Evolutionary conservation across 2,329 filamentous ascomycete species (phyloP), one percentile per base, ranked within the genome.

Genomic region (Eutypella sp.): DNA sequence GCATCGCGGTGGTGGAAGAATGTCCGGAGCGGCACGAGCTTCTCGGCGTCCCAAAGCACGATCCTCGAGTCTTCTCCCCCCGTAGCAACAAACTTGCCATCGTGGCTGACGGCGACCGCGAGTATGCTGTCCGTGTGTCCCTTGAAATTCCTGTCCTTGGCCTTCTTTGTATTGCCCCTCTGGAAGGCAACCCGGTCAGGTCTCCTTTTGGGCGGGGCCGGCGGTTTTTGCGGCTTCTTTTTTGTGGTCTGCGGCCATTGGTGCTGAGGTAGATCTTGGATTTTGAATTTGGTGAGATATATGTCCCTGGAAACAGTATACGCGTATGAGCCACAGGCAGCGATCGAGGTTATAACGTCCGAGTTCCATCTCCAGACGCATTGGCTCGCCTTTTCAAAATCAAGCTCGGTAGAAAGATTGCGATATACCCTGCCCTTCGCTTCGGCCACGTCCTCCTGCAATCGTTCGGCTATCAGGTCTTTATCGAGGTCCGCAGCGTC

Each of bases 1-100:
- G 89, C 80, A 60, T 95, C 93, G 49, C 93, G 82, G 69, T 99
- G 93, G 49, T 96, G 89, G n/a, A 81, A 83, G 65, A 97, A 95
- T 3, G 92, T 82, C 56, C 86, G 86, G 55, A 95, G 69, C 0
- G 89, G 87, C 43, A 80, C 85, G 41, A 99, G 75, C 1, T 84
- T 85, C 43, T 80, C 79, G 10, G 90, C 87, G 56, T 95, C 84
- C 85, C 92, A 95, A 52, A 97, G 82, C 44, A 97, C 87, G 39
- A 99, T 73, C 44, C 86, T 85, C 48, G 83, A 82, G 66, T 97
- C 92, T 52, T 82, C 79, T 41, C 92, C 92, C 41, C 92, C 93
- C 0, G 93, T 97, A 7, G 87, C 93, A 42, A 99, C 82, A 53
- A 84, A 97, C 64, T 88, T 89, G 27, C 93, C 93, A 48, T 95